These are phyloP conservation scores for Trichoderma sp. DNA, from an alignment of 2,329 filamentous ascomycete genomes.

Conservation along the genomic window DNA sequence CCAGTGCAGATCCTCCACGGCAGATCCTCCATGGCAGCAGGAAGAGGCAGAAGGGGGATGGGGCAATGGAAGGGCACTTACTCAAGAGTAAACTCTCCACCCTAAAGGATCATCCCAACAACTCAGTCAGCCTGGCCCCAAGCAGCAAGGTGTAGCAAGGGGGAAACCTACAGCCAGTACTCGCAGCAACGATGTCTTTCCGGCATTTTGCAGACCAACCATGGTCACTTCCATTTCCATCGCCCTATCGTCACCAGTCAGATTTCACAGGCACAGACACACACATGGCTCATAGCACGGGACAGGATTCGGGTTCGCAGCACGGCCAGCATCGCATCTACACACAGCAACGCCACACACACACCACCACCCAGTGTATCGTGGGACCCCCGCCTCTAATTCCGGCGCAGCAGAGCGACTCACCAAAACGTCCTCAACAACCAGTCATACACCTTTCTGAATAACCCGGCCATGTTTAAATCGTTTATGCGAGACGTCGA, in stretches of 20 bases:
- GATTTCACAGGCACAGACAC: neutral
- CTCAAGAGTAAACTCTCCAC: conserved; percentile 98
- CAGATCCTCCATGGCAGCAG: neutral
- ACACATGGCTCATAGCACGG: conserved; percentile 15
- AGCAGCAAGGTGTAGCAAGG: neutral
- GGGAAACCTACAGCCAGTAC: conserved; percentile 80
- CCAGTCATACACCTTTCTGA: conserved; percentile 97
- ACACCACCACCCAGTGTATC: neutral
- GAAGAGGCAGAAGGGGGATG: neutral
- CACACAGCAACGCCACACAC: conserved; percentile 1
- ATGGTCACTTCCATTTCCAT: conserved; percentile 99
- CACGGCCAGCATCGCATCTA: neutral
- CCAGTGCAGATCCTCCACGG: neutral
- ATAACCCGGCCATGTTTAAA: conserved; percentile 77
- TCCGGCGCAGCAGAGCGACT: conserved; percentile 36
- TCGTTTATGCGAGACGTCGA: neutral
- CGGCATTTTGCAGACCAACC: conserved; percentile 96
- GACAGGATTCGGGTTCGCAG: neutral
- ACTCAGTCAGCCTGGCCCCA: conserved; percentile 25
- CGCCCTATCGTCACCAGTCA: conserved; percentile 59
- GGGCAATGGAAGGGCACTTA: conserved; percentile 53
- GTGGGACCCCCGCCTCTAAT: neutral
- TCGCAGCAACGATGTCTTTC: conserved; percentile 91
- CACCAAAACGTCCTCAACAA: conserved; percentile 96
- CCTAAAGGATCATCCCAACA: conserved; percentile 51